Percentiles rank a stretch among this genome's conserved stretches.
These are phyloP conservation scores for Ascochyta rabiei DNA, from an alignment of 2,329 filamentous ascomycete genomes.

Conservation along the genomic window DNA sequence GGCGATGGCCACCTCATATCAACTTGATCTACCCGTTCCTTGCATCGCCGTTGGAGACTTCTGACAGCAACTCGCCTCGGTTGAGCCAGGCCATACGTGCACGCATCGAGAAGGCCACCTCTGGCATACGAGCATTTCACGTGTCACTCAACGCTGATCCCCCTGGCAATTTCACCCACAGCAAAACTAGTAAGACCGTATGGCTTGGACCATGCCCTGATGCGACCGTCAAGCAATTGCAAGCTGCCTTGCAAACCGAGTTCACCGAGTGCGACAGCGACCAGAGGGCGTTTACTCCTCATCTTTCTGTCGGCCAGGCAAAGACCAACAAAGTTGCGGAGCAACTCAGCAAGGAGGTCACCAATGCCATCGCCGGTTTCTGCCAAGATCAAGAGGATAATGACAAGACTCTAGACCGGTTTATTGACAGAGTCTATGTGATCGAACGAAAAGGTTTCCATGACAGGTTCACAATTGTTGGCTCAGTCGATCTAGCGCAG, in stretches of 20 bases:
- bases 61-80: constrained; percentile 3
- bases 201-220: constrained; percentile 30
- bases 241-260: constrained; percentile 33
- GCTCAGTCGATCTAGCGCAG: constrained; percentile 19
- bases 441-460: constrained; percentile 34
- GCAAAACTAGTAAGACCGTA: constrained; percentile 29
- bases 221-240: constrained; percentile 23
- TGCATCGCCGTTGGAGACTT: constrained; percentile 22
- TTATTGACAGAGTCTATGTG: constrained; percentile 35
- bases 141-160: constrained; percentile 28
- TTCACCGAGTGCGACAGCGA: constrained; percentile 33
- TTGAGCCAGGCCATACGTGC: constrained; percentile 27
- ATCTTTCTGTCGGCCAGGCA: constrained; percentile 38
- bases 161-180: constrained; percentile 26
- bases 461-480: constrained; percentile 34
- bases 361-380: constrained; percentile 17
- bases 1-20: constrained; percentile 40
- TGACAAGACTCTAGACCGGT: constrained; percentile 26
- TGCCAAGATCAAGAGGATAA: neutral
- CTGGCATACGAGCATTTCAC: constrained; percentile 24
- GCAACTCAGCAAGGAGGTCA: constrained; percentile 23
- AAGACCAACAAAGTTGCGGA: constrained; percentile 16
- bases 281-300: constrained; percentile 30
- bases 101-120: constrained; percentile 29
- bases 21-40: constrained; percentile 42